A percentile compares a stretch with the other conserved stretches of the same genome.
Conservation (phyloP, 2,329 filamentous ascomycete genomes). For the Sclerotinia subarctica region DNA sequence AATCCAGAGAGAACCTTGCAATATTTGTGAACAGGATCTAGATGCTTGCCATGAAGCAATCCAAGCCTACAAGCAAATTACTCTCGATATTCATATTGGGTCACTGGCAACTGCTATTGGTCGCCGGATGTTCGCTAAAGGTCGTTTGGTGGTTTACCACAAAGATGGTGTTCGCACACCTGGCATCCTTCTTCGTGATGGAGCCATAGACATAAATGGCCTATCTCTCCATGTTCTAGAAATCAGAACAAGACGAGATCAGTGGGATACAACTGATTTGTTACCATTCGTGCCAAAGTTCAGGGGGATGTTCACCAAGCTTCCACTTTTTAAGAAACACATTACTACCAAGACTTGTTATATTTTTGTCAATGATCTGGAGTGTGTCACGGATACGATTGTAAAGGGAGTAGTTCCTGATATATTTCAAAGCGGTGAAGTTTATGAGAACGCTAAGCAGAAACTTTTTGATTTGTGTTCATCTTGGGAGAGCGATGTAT, state of each 20-base stretch:
- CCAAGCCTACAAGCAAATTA: constrained; percentile 76
- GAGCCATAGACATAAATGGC: constrained; percentile 59
- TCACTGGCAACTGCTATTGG: constrained; percentile 79
- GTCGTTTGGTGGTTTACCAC: constrained; percentile 79
- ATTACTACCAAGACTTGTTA: constrained; percentile 66
- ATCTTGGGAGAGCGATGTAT: constrained; percentile 70
- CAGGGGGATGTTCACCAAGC: constrained; percentile 60
- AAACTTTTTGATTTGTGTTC: constrained; percentile 66
- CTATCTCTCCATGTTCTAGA: constrained; percentile 77
- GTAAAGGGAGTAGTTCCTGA: constrained; percentile 58
- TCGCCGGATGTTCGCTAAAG: constrained; percentile 71
- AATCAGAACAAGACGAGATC: constrained; percentile 64
- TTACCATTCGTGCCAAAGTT: constrained; percentile 77
- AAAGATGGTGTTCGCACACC: constrained; percentile 79
- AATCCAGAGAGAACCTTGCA: constrained; percentile 80
- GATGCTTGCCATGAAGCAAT: constrained; percentile 78
- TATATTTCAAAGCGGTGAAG: constrained; percentile 54
- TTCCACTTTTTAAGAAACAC: constrained; percentile 65
- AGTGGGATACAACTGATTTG: constrained; percentile 76
- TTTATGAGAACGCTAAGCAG: constrained; percentile 55
- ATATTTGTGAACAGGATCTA: constrained; percentile 76
- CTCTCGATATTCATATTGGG: constrained; percentile 72
- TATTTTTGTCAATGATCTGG: constrained; percentile 73
- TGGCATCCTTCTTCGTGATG: constrained; percentile 76
- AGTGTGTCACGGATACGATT: constrained; percentile 74